Conservation (phyloP, 225 moss, liverwort and hornwort genomes). For the Lunularia cruciata region DNA sequence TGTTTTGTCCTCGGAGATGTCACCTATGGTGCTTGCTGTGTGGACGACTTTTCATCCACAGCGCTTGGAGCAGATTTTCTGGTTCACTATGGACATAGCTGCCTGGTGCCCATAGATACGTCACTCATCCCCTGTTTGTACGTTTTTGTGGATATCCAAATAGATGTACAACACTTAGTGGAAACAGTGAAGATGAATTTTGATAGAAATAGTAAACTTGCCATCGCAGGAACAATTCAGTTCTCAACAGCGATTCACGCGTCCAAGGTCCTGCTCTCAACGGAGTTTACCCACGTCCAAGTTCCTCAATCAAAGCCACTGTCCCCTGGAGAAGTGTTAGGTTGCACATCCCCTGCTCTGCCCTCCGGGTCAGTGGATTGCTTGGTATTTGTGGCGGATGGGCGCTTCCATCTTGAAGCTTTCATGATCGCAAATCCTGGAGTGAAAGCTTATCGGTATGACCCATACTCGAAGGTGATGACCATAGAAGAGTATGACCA, state of each 20-base stretch:
- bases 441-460: conserved; percentile 82
- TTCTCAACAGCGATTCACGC: conserved; percentile 84
- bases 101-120: conserved; percentile 81
- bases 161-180: conserved; percentile 73
- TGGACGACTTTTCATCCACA: conserved; percentile 89
- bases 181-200: conserved; percentile 69
- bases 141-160: conserved; percentile 96
- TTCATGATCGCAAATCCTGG: conserved; percentile 96
- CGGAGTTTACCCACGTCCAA: conserved; percentile 54
- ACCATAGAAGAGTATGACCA: conserved; percentile 85
- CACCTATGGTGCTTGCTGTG: conserved; percentile 93
- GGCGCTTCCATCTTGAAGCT: conserved; percentile 91
- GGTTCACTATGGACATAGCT: conserved; percentile 95
- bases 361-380: conserved; percentile 60
- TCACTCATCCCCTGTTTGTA: conserved; percentile 91
- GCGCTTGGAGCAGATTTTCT: conserved; percentile 87
- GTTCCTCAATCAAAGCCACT: conserved; percentile 88
- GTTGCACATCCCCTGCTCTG: conserved; percentile 85
- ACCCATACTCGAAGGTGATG: conserved; percentile 84
- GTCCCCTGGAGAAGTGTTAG: conserved; percentile 89
- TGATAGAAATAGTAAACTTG: conserved; percentile 54
- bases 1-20: conserved; percentile 96
- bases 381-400: conserved; percentile 84
- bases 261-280: conserved; percentile 57
- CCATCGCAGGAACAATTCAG: conserved; percentile 89